A percentile compares a stretch with the other conserved stretches of the same genome.
Conservation (phyloP, 495 filamentous ascomycete species). For the Choiromyces venosus region DNA sequence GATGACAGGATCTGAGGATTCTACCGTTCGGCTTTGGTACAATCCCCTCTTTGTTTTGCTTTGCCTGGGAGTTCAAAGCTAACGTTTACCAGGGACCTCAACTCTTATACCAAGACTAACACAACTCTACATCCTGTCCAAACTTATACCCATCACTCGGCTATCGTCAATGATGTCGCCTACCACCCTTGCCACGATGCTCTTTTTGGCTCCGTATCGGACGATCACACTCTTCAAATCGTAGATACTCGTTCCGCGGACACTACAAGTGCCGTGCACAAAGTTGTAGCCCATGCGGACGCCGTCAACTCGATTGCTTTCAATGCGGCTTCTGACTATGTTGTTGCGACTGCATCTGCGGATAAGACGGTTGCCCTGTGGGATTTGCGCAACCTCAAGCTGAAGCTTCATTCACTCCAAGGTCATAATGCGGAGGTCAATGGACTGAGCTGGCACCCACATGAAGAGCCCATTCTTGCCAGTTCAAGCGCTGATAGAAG, state of each 20-base stretch:
- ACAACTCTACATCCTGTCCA: slow-evolving; percentile 63
- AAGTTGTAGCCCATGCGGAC: slow-evolving; percentile 69
- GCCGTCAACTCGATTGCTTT: slow-evolving; percentile 93
- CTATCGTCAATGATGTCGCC: slow-evolving; percentile 94
- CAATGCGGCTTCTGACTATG: slow-evolving; percentile 77
- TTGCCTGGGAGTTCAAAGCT: background rate
- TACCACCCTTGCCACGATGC: slow-evolving; percentile 76
- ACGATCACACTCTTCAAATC: slow-evolving; percentile 88
- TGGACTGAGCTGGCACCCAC: slow-evolving; percentile 87
- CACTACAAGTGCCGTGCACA: slow-evolving; percentile 57
- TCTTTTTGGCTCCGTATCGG: slow-evolving; percentile 87
- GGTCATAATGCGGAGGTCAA: slow-evolving; percentile 85
- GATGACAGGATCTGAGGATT: slow-evolving; percentile 83
- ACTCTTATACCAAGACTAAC: slow-evolving; percentile 61
- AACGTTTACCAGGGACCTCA: slow-evolving; percentile 61
- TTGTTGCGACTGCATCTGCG: slow-evolving; percentile 85
- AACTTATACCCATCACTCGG: slow-evolving; percentile 79
- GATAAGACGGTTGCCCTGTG: slow-evolving; percentile 93
- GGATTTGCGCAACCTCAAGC: slow-evolving; percentile 84
- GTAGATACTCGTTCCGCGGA: slow-evolving; percentile 68
- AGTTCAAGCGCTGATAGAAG: slow-evolving; percentile 88
- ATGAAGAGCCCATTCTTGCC: slow-evolving; percentile 77
- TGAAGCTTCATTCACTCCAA: slow-evolving; percentile 77
- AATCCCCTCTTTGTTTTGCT: slow-evolving; percentile 30
- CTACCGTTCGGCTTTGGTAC: slow-evolving; percentile 85